Base-by-base conservation (phyloP, 176 grass and related monocot genomes). In the Ananas comosus region DNA sequence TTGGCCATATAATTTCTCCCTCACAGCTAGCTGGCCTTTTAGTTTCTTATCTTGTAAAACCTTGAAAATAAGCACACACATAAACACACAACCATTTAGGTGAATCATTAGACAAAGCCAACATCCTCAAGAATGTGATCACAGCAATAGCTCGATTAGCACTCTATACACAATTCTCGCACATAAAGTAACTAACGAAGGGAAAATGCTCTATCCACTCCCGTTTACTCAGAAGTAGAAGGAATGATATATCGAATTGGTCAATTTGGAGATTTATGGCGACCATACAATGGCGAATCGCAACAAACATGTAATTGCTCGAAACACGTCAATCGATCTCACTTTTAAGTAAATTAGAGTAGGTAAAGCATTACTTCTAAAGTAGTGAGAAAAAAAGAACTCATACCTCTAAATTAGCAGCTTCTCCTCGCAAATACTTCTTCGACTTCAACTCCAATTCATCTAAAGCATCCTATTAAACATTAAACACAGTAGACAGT, bases 31-130 rank as follows among this genome's bases (percentile, higher is more conserved):
- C 71, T 89, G 83, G 2, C 83, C 83, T 81, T 80, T 88, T 69
- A 97, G 57, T 52, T 92, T 97, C 83, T 88, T 97, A 74, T 96
- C 93, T 65, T 64, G 11, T 74, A 96, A 51, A 51, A 17, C 25
- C 89, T 96, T 53, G 27, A 7, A 70, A 59, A 4, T 75, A 51
- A 9, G 65, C 33, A 27, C 25, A 27, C 25, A 27, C 25, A 27
- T 1, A 27, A 0, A 42, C 33, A 42, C 33, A 7, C 5, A 42
- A 85, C 69, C 12, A 64, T 66, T 76, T n/a, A 63, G 69, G 14
- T 51, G 13, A n/a, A 17, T 17, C 51, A 76, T 63, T 50, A 12
- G 78, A 53, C 49, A 56, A 52, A 84, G 64, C 52, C 11, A 17
- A 23, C 1, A 12, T 17, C 54, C 53, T 57, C 0, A 27, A 27